Evolutionary conservation across 78 protist genomes (phyloP).

Genomic region (Cavenderia fasciculata): DNA sequence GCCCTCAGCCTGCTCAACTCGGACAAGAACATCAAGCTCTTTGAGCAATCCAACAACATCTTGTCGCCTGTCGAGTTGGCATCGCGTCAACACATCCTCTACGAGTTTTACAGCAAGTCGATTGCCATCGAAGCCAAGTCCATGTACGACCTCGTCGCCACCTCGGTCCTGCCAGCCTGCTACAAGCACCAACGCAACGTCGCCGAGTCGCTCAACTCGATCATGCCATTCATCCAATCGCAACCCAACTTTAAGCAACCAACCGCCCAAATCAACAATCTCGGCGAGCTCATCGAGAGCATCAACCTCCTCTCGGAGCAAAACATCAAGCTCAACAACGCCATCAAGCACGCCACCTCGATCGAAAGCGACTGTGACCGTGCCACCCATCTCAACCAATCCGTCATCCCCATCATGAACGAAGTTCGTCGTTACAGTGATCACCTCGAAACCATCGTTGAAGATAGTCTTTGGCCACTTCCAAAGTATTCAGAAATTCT

Average conservation of each 20-base stretch:
- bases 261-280: slow-evolving; percentile 30
- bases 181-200: slow-evolving; percentile 65
- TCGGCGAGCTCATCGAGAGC: slow-evolving; percentile 24
- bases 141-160: slow-evolving; percentile 78
- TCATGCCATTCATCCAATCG: slow-evolving; percentile 68
- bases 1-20: slow-evolving; percentile 56
- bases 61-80: slow-evolving; percentile 69
- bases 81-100: slow-evolving; percentile 68
- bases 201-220: slow-evolving; percentile 35
- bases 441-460: slow-evolving; percentile 79
- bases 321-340: slow-evolving; percentile 7
- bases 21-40: slow-evolving; percentile 88
- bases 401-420: slow-evolving; percentile 69
- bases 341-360: slow-evolving; percentile 38
- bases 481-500: slow-evolving; percentile 85
- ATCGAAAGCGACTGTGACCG: slow-evolving; percentile 9
- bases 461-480: slow-evolving; percentile 78
- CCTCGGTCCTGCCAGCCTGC: slow-evolving; percentile 73
- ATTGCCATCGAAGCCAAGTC: slow-evolving; percentile 87
- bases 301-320: slow-evolving; percentile 33
- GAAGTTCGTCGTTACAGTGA: slow-evolving; percentile 83
- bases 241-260: slow-evolving; percentile 64
- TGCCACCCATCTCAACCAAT: background rate
- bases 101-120: slow-evolving; percentile 77
- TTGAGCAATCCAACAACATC: slow-evolving; percentile 62